These are phyloP conservation scores for Loxodes magnus DNA, from an alignment of 73 alveolate species.

Conservation along the genomic window DNA sequence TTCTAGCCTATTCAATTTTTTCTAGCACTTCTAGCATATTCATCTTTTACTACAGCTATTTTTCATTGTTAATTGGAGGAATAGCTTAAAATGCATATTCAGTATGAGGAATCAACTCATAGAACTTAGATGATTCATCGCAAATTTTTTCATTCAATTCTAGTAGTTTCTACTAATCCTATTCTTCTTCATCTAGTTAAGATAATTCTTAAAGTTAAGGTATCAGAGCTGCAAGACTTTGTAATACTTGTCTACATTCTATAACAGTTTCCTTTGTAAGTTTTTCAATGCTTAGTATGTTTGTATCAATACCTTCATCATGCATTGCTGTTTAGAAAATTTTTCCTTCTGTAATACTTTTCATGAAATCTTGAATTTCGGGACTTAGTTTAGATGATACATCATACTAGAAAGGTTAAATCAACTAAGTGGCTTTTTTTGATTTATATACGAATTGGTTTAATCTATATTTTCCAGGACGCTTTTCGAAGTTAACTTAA, in stretches of 20 bases:
- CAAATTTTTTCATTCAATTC: slow-evolving; percentile 59
- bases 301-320: slow-evolving; percentile 54
- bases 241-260: slow-evolving; percentile 56
- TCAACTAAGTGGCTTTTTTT: slow-evolving; percentile 24
- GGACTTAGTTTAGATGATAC: slow-evolving; percentile 6
- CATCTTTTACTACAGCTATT: slow-evolving; percentile 21
- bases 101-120: slow-evolving; percentile 75
- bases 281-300: slow-evolving; percentile 57
- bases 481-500: slow-evolving; percentile 24
- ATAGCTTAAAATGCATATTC: slow-evolving; percentile 56
- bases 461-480: slow-evolving; percentile 20
- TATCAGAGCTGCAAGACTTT: slow-evolving; percentile 42
- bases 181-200: slow-evolving; percentile 11
- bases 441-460: slow-evolving; percentile 14
- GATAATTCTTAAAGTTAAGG: slow-evolving; percentile 46
- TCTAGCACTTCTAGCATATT: slow-evolving; percentile 35
- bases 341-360: slow-evolving; percentile 10
- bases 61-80: slow-evolving; percentile 37
- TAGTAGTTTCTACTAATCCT: slow-evolving; percentile 37
- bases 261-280: slow-evolving; percentile 37
- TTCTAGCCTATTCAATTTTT: slow-evolving; percentile 61
- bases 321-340: slow-evolving; percentile 34
- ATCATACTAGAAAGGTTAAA: slow-evolving; percentile 8
- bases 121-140: slow-evolving; percentile 67
- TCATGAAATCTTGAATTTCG: not conserved